Evolutionary conservation across 2,329 filamentous ascomycete species (phyloP), one percentile per base, ranked within the genome.

Genomic region (Fusarium subtropicale): DNA sequence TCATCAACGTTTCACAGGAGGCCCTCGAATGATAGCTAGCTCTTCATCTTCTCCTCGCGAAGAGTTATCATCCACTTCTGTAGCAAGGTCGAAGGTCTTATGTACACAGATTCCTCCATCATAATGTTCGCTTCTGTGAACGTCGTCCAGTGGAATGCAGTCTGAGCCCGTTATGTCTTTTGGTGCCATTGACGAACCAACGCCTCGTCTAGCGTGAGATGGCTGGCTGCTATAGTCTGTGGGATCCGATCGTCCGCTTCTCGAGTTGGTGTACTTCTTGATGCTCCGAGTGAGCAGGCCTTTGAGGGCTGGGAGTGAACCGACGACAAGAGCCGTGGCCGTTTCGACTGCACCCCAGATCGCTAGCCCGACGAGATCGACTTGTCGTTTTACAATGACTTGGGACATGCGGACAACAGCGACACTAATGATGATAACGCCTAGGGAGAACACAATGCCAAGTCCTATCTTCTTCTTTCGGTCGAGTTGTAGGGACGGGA

Each of bases 311-410:
- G 64, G 64, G 1, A 68, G 20, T 0, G 58, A 68, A 1, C 64
- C 64, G 4, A 68, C 64, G 6, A 68, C 26, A 3, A 68, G 48
- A n/a, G 64, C 64, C 12, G 64, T 68, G 3, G 64, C 52, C 4
- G 64, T 68, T 24, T 68, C 64, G 1, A 68, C 64, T 0, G 64
- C 64, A 5, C 64, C 58, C 64, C 64, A 68, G 4, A 68, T 68
- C 0, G 64, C 64, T 2, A 68, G 7, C 3, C 64, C 64, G 1
- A 68, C 39, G 3, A 68, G 47, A 28, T 68, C 64, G 2, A 68
- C 64, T 15, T 67, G 24, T 1, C 63, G 11, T 3, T 60, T 60
- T 9, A 59, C 44, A n/a, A 68, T 64, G 5, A 68, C 64, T 16
- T 68, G 53, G 2, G 64, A 41, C 64, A 68, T 68, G 10, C 64